phyloP scores from a whole-genome alignment of 169 alveolate species.

The Babesia divergens region DNA sequence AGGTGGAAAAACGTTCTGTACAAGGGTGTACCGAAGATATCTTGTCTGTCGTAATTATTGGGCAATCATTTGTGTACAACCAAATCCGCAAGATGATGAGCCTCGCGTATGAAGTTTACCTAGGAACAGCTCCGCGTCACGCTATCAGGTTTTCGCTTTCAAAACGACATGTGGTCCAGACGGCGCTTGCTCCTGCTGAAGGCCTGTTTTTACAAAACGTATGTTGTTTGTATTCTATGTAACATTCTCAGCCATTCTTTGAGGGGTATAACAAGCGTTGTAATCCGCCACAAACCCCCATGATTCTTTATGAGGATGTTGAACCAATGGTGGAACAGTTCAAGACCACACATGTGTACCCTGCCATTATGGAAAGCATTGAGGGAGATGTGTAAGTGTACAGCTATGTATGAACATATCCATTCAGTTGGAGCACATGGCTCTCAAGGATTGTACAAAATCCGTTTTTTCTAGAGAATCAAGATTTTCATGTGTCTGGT shows the following conservation, averaged over 20 bases:
- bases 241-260: constrained; percentile 49
- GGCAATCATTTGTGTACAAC: constrained; percentile 81
- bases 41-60: constrained; percentile 69
- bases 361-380: constrained; percentile 25
- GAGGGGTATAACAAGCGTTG: constrained; percentile 55
- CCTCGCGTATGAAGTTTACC: constrained; percentile 72
- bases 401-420: background rate
- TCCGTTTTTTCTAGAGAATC: constrained; percentile 53
- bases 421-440: constrained; percentile 59
- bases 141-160: constrained; percentile 68
- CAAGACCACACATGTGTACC: constrained; percentile 32
- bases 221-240: background rate
- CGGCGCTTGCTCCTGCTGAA: constrained; percentile 70
- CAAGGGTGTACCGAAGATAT: constrained; percentile 20
- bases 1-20: background rate
- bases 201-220: constrained; percentile 71
- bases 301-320: constrained; percentile 48
- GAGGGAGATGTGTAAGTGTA: constrained; percentile 47
- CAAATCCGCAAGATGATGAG: constrained; percentile 82
- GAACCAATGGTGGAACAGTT: constrained; percentile 40
- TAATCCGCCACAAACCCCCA: constrained; percentile 55
- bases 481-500: background rate
- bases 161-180: constrained; percentile 42
- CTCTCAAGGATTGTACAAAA: constrained; percentile 7
- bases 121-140: constrained; percentile 73